A percentile compares a stretch with the other conserved stretches of the same genome.
Evolutionary conservation across 805 yeast species (phyloP).

Genomic region (Blastobotrys robertii): DNA sequence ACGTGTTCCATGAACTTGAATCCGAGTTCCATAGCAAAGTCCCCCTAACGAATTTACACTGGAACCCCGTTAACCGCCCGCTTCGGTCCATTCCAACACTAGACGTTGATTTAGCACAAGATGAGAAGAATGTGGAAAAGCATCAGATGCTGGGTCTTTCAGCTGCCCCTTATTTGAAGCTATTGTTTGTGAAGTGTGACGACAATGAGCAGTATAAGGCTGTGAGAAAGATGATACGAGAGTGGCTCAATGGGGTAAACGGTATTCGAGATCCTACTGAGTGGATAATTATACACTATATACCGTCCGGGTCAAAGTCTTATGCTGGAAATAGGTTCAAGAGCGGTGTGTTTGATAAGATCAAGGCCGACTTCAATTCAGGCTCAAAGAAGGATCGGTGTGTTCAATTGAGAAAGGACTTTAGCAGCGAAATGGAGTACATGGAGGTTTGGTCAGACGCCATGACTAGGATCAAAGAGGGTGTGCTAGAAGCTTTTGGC

Average conservation of each 20-base stretch:
- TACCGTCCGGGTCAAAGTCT: slow-evolving; percentile 31
- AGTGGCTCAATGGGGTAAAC: slow-evolving; percentile 52
- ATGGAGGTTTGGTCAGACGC: slow-evolving; percentile 43
- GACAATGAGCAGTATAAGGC: slow-evolving; percentile 66
- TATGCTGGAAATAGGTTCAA: slow-evolving; percentile 31
- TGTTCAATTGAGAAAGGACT: slow-evolving; percentile 21
- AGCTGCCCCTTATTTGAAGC: slow-evolving; percentile 46
- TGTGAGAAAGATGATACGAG: slow-evolving; percentile 70
- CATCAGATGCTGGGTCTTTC: slow-evolving; percentile 33
- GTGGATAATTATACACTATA: slow-evolving; percentile 51
- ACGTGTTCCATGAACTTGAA: slow-evolving; percentile 39
- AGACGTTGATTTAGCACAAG: slow-evolving; percentile 33
- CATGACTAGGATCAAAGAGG: slow-evolving; percentile 36
- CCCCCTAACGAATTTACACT: slow-evolving; percentile 58
- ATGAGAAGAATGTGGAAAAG: slow-evolving; percentile 29
- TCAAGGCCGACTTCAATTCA: slow-evolving; percentile 41
- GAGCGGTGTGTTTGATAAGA: slow-evolving; percentile 43
- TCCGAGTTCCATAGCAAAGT: slow-evolving; percentile 37
- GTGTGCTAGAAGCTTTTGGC: slow-evolving; percentile 45
- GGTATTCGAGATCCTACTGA: slow-evolving; percentile 39
- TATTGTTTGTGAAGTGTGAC: slow-evolving; percentile 60
- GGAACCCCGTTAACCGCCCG: slow-evolving; percentile 48
- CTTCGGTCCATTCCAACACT: slow-evolving; percentile 55
- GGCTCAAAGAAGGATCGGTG: slow-evolving; percentile 29
- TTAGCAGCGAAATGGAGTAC: slow-evolving; percentile 10